A percentile compares a stretch with the other conserved stretches of the same genome.
Evolutionary conservation across 208 protist species (phyloP).

Genomic region (Acanthamoeba triangularis): DNA sequence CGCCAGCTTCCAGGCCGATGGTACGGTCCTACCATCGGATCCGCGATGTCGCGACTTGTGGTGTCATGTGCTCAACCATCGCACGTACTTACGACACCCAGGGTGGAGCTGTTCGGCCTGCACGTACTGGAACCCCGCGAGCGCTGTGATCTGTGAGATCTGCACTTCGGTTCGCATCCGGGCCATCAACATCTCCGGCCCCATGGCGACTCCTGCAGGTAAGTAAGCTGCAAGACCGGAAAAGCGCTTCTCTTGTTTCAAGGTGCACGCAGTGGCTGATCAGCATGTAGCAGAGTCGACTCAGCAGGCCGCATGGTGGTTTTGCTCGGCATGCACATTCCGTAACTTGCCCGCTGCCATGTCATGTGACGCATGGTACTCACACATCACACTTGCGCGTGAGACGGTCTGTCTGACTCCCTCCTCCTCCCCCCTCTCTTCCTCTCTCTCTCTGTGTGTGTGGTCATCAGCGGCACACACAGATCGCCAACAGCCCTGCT

Average conservation of each 20-base stretch:
- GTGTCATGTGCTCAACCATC: not conserved
- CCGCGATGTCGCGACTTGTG: not conserved
- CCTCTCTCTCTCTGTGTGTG: not conserved
- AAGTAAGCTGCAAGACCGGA: too few species aligned
- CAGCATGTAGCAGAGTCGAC: not conserved
- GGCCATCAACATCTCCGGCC: not conserved
- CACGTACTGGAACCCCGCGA: not conserved
- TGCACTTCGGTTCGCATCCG: not conserved
- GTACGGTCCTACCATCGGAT: not conserved
- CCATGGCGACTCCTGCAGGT: too few species aligned
- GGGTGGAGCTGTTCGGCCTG: conserved; percentile 36
- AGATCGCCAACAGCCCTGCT: not conserved
- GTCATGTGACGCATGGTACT: conserved; percentile 7
- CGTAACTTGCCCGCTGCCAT: not conserved
- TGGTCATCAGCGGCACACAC: not conserved
- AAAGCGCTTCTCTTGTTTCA: too few species aligned
- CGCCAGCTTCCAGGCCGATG: not conserved
- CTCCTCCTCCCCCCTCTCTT: too few species aligned
- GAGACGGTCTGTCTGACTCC: not conserved
- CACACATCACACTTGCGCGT: not conserved
- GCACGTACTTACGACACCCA: not conserved
- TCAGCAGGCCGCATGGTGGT: not conserved
- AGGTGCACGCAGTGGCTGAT: not conserved
- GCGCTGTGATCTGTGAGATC: not conserved
- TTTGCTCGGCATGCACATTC: conserved; percentile 11